phyloP scores from a whole-genome alignment of 2,329 filamentous ascomycete species.

The Camptophora hylomeconis region DNA sequence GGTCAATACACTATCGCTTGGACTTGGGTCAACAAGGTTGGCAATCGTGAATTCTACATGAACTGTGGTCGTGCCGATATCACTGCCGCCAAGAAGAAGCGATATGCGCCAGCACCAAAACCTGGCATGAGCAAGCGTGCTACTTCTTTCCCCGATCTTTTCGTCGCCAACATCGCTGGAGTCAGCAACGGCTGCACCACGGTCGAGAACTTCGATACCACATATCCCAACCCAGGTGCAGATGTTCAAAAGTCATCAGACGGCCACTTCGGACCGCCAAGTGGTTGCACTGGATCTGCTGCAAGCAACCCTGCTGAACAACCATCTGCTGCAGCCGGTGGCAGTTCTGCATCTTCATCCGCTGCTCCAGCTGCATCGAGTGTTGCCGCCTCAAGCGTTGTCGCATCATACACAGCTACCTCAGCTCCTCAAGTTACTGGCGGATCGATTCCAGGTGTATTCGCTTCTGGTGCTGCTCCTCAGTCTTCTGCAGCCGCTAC shows the following conservation, averaged over 20 bases:
- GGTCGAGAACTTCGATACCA: conserved; percentile 40
- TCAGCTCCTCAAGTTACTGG: no score
- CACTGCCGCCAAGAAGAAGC: conserved; percentile 36
- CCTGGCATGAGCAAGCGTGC: conserved; percentile 16
- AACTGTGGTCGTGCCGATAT: conserved; percentile 73
- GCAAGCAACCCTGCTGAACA: conserved; percentile 10
- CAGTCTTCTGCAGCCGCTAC: conserved; percentile 6
- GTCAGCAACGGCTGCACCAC: conserved; percentile 42
- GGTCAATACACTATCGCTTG: conserved; percentile 76
- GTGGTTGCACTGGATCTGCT: conserved; percentile 20
- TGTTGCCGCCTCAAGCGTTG: conserved; percentile 3
- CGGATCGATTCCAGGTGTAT: conserved; percentile 8
- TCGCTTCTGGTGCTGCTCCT: conserved; percentile 8
- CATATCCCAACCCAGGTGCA: conserved; percentile 56
- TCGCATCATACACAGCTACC: neutral
- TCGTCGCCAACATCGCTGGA: conserved; percentile 52
- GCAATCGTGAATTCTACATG: conserved; percentile 97
- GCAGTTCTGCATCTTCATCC: conserved; percentile 1
- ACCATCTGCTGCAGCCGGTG: conserved; percentile 2
- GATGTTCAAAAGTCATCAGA: conserved; percentile 37
- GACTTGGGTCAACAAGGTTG: conserved; percentile 89
- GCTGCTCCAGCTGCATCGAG: conserved; percentile 2
- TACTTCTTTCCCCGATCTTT: conserved; percentile 56
- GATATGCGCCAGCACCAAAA: conserved; percentile 18
- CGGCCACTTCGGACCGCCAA: no score